A percentile compares a stretch with the other conserved stretches of the same genome.
These are phyloP conservation scores for Solanum gandarillasii DNA, from an alignment of 257 asterid species.

Conservation along the genomic window DNA sequence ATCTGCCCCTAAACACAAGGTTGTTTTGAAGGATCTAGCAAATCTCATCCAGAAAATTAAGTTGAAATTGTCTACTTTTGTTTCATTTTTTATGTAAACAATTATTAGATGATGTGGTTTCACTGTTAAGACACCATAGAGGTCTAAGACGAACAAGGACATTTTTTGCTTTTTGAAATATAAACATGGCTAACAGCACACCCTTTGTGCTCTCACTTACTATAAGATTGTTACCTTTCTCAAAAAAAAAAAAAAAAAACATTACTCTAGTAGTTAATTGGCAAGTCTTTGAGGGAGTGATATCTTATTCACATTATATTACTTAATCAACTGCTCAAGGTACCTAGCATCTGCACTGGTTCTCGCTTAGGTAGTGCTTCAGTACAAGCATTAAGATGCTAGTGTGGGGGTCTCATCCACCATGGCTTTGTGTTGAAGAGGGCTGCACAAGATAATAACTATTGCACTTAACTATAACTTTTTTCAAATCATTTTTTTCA, in stretches of 20 bases:
- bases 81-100: not conserved
- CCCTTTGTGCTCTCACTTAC: not conserved
- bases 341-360: not conserved
- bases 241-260: no score
- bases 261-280: not conserved
- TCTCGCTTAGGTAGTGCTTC: not conserved
- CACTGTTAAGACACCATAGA: not conserved
- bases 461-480: not conserved
- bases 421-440: not conserved
- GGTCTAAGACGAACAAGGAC: not conserved
- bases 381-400: not conserved
- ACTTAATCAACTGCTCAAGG: not conserved
- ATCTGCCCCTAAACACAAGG: not conserved
- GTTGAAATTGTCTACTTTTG: not conserved
- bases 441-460: not conserved
- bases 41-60: not conserved
- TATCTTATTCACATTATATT: not conserved
- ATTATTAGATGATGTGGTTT: not conserved
- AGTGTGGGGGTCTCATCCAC: not conserved
- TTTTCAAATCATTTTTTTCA: not conserved
- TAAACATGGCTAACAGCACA: not conserved
- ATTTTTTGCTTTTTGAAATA: not conserved
- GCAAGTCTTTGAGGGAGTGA: not conserved
- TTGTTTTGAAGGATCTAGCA: not conserved
- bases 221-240: not conserved